These are phyloP conservation scores for Biancaea sappan DNA, from an alignment of 306 rosid species.

Conservation along the genomic window DNA sequence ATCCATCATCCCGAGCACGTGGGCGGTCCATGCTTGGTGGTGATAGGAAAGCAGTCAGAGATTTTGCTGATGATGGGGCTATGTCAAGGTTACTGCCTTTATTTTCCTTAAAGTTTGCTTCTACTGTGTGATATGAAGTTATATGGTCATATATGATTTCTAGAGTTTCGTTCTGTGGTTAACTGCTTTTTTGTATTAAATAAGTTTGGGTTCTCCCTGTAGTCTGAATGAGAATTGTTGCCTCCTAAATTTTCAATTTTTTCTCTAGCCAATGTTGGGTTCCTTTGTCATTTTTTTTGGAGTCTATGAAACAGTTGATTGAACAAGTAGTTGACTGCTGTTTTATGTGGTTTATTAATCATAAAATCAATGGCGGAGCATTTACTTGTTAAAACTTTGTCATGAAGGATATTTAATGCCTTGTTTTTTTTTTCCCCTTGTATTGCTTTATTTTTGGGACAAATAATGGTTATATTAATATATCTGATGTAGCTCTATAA, in stretches of 20 bases:
- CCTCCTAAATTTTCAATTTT: background rate
- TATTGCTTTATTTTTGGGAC: background rate
- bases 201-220: background rate
- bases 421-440: background rate
- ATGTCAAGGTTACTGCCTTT: constrained; percentile 68
- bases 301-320: constrained; percentile 1
- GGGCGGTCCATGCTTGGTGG: constrained; percentile 96
- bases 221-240: constrained; percentile 13
- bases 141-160: background rate
- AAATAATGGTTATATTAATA: background rate
- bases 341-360: background rate
- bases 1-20: constrained; percentile 76
- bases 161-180: background rate
- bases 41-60: constrained; percentile 76
- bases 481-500: background rate
- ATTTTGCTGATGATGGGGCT: constrained; percentile 79
- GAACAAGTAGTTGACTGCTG: constrained; percentile 2
- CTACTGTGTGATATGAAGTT: constrained; percentile 12
- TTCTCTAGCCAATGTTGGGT: constrained; percentile 20
- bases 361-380: constrained; percentile 16
- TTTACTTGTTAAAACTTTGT: constrained; percentile 14
- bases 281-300: constrained; percentile 12
- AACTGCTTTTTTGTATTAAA: constrained; percentile 13
- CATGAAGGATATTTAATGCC: background rate
- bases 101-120: constrained; percentile 26